Evolutionary conservation across 768 basidiomycete species (phyloP).

Genomic region (Tylopilus felleus): DNA sequence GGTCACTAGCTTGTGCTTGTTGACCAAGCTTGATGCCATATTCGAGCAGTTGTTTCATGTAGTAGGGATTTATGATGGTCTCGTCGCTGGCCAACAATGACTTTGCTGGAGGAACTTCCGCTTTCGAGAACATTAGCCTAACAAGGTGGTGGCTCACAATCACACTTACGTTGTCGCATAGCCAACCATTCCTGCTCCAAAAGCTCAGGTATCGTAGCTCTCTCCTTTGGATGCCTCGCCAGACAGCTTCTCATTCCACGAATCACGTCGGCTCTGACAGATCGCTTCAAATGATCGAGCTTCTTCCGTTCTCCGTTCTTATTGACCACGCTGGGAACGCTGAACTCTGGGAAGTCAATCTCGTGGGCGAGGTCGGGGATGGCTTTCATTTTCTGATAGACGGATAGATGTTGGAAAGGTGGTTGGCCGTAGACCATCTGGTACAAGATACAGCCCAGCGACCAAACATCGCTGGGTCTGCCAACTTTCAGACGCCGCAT

Average conservation of each 20-base stretch:
- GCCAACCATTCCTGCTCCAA: slow-evolving; percentile 78
- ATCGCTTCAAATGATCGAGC: slow-evolving; percentile 65
- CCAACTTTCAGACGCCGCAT: slow-evolving; percentile 92
- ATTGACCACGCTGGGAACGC: slow-evolving; percentile 42
- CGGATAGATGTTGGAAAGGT: slow-evolving; percentile 82
- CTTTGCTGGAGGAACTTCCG: slow-evolving; percentile 30
- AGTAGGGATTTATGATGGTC: slow-evolving; percentile 73
- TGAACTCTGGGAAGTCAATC: slow-evolving; percentile 80
- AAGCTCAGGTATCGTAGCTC: slow-evolving; percentile 85
- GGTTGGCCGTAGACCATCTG: slow-evolving; percentile 97
- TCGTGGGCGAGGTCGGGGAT: slow-evolving; percentile 76
- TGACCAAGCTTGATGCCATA: slow-evolving; percentile 67
- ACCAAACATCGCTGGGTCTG: slow-evolving; percentile 96
- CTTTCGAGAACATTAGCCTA: slow-evolving; percentile 11
- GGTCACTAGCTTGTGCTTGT: slow-evolving; percentile 35
- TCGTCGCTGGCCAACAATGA: slow-evolving; percentile 47
- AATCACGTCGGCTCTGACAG: slow-evolving; percentile 75
- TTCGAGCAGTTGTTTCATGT: slow-evolving; percentile 70
- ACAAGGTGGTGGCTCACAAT: not conserved
- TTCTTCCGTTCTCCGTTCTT: slow-evolving; percentile 41
- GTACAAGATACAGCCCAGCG: slow-evolving; percentile 94
- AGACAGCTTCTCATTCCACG: slow-evolving; percentile 81
- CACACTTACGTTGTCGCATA: slow-evolving; percentile 39
- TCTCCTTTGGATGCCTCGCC: slow-evolving; percentile 71
- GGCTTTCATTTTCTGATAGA: slow-evolving; percentile 89